Base-by-base conservation (phyloP, 768 basidiomycete genomes). In the Pisolithus albus region DNA sequence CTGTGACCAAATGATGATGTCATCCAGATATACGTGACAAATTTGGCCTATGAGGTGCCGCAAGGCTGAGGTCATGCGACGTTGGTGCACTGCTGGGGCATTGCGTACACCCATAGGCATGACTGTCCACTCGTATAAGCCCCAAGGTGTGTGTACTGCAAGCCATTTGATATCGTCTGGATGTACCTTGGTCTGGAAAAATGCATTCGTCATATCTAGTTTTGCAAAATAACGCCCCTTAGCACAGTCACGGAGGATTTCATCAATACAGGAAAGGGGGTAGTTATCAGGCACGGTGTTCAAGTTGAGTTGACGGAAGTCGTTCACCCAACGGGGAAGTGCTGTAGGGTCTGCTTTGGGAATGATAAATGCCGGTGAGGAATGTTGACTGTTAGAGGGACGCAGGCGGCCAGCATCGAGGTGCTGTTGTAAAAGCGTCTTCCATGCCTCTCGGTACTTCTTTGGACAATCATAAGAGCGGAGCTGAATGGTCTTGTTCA, bases 381-480 rank as follows among this genome's bases (percentile, higher is more conserved):
- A 23, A 23, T 59, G 61, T 1, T 52, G 50, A 0, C 61, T 65
- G 0, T 57, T 59, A 0, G 71, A 75, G 0, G 53, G 53, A 0
- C 57, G 52, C 0, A 75, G 57, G 0, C 59, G 43, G 0, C 72
- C 70, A 0, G 65, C 67, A 15, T 36, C 58, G 0, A 72, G 46
- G 41, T 73, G 72, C 24, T 69, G 54, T 4, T 70, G 37, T 1
- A 72, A 53, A 0, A 73, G 47, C 1, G 37, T 56, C 5, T 59
- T 41, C 68, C 68, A 72, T 0, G 61, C 60, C 15, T 69, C 64
- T 0, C 47, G 32, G 39, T 62, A 64, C n/a, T 62, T 65, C 13
- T 56, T 32, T 0, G 64, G 61, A 18, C 57, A 61, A 16, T 49
- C 47, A 36, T 64, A 66, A 2, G 49, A 37, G 4, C 56, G 46